Evolutionary conservation across 1,284 basidiomycete genomes (phyloP).

Genomic region (Ceratorhiza oryzae-sativae): DNA sequence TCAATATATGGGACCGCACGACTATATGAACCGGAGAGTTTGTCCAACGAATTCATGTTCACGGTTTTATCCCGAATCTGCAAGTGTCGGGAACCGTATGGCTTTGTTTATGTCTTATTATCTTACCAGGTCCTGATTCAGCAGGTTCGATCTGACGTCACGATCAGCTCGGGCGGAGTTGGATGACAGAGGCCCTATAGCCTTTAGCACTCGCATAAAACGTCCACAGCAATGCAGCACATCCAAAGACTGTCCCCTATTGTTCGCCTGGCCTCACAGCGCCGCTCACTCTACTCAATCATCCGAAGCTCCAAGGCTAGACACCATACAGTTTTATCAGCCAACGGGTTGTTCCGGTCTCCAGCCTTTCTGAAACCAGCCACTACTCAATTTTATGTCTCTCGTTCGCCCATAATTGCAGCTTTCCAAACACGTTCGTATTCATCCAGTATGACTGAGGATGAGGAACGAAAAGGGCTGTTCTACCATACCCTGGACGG

Average conservation of each 20-base stretch:
- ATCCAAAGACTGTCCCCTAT: background rate
- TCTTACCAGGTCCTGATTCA: background rate
- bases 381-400: background rate
- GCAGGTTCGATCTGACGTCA: slow-evolving; percentile 26
- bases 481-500: slow-evolving; percentile 32
- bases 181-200: background rate
- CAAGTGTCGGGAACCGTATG: slow-evolving; percentile 26
- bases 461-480: slow-evolving; percentile 22
- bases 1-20: too few relatives aligned
- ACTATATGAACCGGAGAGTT: too few relatives aligned
- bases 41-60: too few relatives aligned
- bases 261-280: background rate
- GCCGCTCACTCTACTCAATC: slow-evolving; percentile 14
- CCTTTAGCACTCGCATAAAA: background rate
- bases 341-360: background rate
- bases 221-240: slow-evolving; percentile 1
- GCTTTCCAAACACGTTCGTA: slow-evolving; percentile 5
- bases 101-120: background rate
- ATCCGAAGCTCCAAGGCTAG: background rate
- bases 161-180: background rate
- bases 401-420: background rate
- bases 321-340: background rate
- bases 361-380: background rate
- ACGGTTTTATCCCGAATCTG: background rate
- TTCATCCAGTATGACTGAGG: slow-evolving; percentile 12